Evolutionary conservation across 1,284 basidiomycete species (phyloP), one percentile per base, ranked within the genome.

Genomic region (Volvariella volvacea): DNA sequence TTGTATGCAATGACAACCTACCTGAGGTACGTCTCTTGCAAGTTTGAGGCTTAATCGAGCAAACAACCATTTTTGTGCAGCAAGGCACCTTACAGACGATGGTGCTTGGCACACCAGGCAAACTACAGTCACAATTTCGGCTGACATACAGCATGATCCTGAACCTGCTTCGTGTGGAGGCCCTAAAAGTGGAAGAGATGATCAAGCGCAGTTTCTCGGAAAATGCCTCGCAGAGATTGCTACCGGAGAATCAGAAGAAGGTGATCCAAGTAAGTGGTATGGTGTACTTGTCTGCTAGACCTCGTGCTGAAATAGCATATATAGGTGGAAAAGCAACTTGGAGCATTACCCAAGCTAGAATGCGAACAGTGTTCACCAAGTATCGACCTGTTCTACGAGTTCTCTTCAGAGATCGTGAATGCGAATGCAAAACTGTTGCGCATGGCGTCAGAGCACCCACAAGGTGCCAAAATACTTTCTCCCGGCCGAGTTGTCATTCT

Each of bases 91-190:
- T 99, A 39, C 77, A 79, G 41, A 85, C 79, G 32, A 98, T 98
- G 94, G 92, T 99, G 60, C 80, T 97, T 14, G 96, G 96, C 12
- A 81, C 73, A 42, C 91, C 96, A 1, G 88, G 85, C 42, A 93
- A 94, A 60, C 76, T 99, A n/a, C 80, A 85, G 40, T 98, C 94
- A 1, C 96, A 99, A 60, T 99, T 99, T 74, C 78, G 96, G 41
- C 72, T 99, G 51, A 99, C 96, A 1, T 99, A 99, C 68, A 98
- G 97, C 62, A 99, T 99, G 96, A 98, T 99, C 49, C 71, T 99
- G 48, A 99, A 99, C 60, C 67, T 99, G 34, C 75, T 99, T 14
- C 84, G 96, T 22, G 95, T 99, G 6, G 96, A 99, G 60, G 93
- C 96, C 1, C 73, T 99, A 28, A 79, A 86, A 51, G 96, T 99